These are phyloP conservation scores for Orobanche coerulescens DNA, from an alignment of 257 asterid genomes.

Conservation along the genomic window DNA sequence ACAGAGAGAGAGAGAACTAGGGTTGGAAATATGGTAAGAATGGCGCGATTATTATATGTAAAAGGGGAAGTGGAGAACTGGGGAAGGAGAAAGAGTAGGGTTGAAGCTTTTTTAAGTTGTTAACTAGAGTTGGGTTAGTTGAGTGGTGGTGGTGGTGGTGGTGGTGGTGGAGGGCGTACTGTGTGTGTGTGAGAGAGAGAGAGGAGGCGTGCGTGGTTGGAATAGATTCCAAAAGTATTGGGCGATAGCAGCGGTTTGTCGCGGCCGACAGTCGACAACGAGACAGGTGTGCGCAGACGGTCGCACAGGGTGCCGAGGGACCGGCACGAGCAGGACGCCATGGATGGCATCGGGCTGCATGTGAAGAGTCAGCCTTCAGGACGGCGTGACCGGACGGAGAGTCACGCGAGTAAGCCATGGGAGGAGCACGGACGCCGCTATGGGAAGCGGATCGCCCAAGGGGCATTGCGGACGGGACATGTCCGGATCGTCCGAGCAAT, in stretches of 20 bases:
- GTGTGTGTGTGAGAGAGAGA: slow-evolving; percentile 4
- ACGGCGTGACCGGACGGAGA: too few species aligned
- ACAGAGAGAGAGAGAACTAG: background rate
- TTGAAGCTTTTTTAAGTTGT: background rate
- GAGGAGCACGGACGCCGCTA: too few species aligned
- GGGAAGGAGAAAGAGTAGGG: background rate
- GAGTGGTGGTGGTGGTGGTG: background rate
- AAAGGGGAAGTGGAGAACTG: background rate
- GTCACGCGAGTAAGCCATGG: too few species aligned
- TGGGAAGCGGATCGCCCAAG: too few species aligned
- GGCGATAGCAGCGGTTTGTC: slow-evolving; percentile 57
- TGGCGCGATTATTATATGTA: background rate
- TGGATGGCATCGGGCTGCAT: too few species aligned
- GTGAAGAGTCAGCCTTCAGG: too few species aligned
- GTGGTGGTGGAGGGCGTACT: background rate
- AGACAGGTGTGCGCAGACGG: too few species aligned
- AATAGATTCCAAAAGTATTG: slow-evolving; percentile 53
- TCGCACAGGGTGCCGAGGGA: too few species aligned
- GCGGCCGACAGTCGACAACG: too few species aligned
- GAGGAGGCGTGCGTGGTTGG: background rate
- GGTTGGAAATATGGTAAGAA: background rate
- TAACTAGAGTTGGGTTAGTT: background rate
- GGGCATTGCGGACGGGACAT: too few species aligned
- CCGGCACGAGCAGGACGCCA: too few species aligned
- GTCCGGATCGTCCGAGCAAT: too few species aligned